Percentiles rank a stretch among this genome's conserved stretches.
Evolutionary conservation across 2,329 filamentous ascomycete species (phyloP).

Genomic region (Drechslerella dactyloides): DNA sequence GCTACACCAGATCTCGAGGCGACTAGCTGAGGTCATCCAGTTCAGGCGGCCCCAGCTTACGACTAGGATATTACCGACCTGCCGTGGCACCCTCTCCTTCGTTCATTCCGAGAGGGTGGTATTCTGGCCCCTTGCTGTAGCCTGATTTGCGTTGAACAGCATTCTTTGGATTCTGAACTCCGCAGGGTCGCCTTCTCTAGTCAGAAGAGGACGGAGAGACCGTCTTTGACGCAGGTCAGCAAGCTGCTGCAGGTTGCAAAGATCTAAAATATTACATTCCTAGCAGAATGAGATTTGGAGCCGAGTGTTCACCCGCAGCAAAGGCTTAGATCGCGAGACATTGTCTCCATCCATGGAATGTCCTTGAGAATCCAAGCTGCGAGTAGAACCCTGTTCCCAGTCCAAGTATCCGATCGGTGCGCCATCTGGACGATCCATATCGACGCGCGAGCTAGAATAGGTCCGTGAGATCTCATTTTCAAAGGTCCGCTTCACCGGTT

Average conservation of each 20-base stretch:
- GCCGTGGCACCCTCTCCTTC: constrained; percentile 24
- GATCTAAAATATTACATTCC: constrained; percentile 18
- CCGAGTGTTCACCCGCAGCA: constrained; percentile 40
- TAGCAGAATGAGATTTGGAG: constrained; percentile 48
- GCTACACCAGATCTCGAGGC: constrained; percentile 32
- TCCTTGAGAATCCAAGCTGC: constrained; percentile 33
- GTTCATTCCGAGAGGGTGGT: constrained; percentile 48
- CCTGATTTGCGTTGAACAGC: constrained; percentile 46
- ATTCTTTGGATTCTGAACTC: constrained; percentile 35
- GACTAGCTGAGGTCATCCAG: constrained; percentile 36
- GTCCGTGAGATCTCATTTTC: constrained; percentile 3
- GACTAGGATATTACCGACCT: constrained; percentile 16
- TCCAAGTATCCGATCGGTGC: constrained; percentile 43
- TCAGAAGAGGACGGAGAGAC: constrained; percentile 9
- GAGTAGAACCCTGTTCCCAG: constrained; percentile 49
- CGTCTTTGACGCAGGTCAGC: constrained; percentile 18
- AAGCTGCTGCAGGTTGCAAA: neutral
- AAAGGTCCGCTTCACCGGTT: neutral
- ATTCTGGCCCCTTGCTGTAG: constrained; percentile 50
- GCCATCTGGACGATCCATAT: constrained; percentile 43
- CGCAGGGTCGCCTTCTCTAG: constrained; percentile 25
- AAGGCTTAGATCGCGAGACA: constrained; percentile 43
- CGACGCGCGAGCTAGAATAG: constrained; percentile 21
- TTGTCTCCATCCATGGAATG: constrained; percentile 48
- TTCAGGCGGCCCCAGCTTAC: constrained; percentile 23